Percentiles rank a stretch among this genome's conserved stretches.
Evolutionary conservation across 495 filamentous ascomycete species (phyloP).

Genomic region (Xylaria acuta): DNA sequence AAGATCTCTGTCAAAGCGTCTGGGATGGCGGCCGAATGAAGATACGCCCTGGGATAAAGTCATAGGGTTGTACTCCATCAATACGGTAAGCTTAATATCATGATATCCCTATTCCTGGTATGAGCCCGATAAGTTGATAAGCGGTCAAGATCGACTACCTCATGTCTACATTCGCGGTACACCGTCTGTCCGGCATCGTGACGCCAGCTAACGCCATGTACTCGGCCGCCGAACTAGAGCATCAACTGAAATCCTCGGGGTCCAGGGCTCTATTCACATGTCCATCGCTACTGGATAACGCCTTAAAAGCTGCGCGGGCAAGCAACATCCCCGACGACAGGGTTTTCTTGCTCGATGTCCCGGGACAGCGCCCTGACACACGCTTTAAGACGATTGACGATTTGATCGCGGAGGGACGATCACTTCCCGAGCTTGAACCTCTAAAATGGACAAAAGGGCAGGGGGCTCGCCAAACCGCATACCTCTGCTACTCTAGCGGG

Average conservation of each 20-base stretch:
- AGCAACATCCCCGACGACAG: constrained; percentile 72
- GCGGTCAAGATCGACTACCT: constrained; percentile 75
- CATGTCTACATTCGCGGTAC: constrained; percentile 75
- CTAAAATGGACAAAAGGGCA: constrained; percentile 76
- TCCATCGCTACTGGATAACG: constrained; percentile 70
- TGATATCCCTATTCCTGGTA: background rate
- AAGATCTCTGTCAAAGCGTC: constrained; percentile 70
- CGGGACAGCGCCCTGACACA: constrained; percentile 57
- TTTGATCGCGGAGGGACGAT: constrained; percentile 68
- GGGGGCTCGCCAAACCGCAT: constrained; percentile 76
- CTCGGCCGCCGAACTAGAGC: constrained; percentile 73
- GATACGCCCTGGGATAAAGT: constrained; percentile 90
- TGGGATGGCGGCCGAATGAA: constrained; percentile 75
- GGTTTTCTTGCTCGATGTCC: constrained; percentile 76
- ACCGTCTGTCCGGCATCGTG: constrained; percentile 75
- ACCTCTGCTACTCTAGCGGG: constrained; percentile 88
- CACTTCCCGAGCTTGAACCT: constrained; percentile 66
- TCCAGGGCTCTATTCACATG: constrained; percentile 84
- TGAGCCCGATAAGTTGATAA: background rate
- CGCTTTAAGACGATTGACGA: constrained; percentile 76
- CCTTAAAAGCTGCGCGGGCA: constrained; percentile 71
- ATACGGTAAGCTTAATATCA: constrained; percentile 65
- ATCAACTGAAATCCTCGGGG: constrained; percentile 78
- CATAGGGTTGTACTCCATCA: constrained; percentile 75
- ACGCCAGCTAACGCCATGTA: constrained; percentile 87